A percentile compares a stretch with the other conserved stretches of the same genome.
These are phyloP conservation scores for Chondrostereum purpureum DNA, from an alignment of 1,284 basidiomycete genomes.

Conservation along the genomic window DNA sequence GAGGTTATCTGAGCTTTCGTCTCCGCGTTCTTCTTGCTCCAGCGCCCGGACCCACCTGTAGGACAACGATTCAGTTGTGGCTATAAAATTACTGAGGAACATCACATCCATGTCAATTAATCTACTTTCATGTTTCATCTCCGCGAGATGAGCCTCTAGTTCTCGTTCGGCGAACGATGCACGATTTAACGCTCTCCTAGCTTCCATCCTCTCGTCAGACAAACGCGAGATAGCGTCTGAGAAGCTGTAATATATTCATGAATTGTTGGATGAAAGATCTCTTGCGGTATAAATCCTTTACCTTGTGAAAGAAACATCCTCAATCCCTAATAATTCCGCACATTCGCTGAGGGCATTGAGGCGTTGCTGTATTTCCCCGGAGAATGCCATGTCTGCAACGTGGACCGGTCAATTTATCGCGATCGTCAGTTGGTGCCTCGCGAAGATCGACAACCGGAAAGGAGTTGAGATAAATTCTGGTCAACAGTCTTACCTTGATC, in stretches of 20 bases:
- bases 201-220: constrained; percentile 24
- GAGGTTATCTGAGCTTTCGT: not conserved
- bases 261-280: not conserved
- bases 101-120: constrained; percentile 32
- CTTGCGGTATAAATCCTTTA: no score
- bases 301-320: constrained; percentile 19
- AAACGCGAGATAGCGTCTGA: constrained; percentile 28
- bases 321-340: constrained; percentile 16
- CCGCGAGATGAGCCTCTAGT: constrained; percentile 27
- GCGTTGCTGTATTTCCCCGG: constrained; percentile 9
- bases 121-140: constrained; percentile 25
- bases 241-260: constrained; percentile 22
- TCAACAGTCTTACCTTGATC: no score
- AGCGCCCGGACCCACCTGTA: not conserved
- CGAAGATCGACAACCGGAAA: no score
- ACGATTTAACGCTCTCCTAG: constrained; percentile 25
- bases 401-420: no score
- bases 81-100: not conserved
- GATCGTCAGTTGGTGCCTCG: no score
- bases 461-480: no score
- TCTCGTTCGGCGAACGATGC: constrained; percentile 30
- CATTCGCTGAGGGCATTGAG: constrained; percentile 13
- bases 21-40: not conserved
- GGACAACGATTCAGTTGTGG: not conserved
- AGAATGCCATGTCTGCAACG: not conserved